These are phyloP conservation scores for Globisporangium iwayamae DNA, from an alignment of 352 stramenopile genomes.

Conservation along the genomic window DNA sequence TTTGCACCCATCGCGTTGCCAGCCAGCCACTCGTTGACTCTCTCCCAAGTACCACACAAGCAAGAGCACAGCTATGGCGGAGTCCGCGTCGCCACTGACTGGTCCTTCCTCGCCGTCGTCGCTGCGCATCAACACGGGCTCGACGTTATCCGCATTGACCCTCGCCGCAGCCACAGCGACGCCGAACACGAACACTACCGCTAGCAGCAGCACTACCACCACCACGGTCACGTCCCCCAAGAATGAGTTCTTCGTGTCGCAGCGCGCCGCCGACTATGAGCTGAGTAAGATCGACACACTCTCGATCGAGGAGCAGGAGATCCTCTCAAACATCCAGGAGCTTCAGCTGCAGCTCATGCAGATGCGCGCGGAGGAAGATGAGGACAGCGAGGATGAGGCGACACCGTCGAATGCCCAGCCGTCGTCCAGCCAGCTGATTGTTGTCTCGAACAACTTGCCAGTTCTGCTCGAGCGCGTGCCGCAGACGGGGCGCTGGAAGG, in stretches of 20 bases:
- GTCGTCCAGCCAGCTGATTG: slow-evolving; percentile 63
- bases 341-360: slow-evolving; percentile 85
- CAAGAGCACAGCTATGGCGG: background rate
- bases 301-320: slow-evolving; percentile 83
- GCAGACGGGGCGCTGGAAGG: slow-evolving; percentile 78
- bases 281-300: slow-evolving; percentile 64
- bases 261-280: slow-evolving; percentile 67
- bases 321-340: slow-evolving; percentile 88
- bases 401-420: slow-evolving; percentile 16
- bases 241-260: slow-evolving; percentile 78
- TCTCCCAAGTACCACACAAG: too few species aligned
- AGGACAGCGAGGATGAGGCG: slow-evolving; percentile 55
- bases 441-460: slow-evolving; percentile 86
- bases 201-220: slow-evolving; percentile 8
- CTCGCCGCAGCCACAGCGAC: background rate
- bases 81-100: background rate
- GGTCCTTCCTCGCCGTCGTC: background rate
- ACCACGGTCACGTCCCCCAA: slow-evolving; percentile 38
- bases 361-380: slow-evolving; percentile 60
- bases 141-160: background rate
- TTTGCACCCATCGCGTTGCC: background rate
- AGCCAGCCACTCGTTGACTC: background rate
- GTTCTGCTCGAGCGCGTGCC: slow-evolving; percentile 71
- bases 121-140: slow-evolving; percentile 17
- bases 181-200: background rate